Percentiles rank a stretch among this genome's conserved stretches.
phyloP scores from a whole-genome alignment of 495 filamentous ascomycete species.

The Neurospora terricola region DNA sequence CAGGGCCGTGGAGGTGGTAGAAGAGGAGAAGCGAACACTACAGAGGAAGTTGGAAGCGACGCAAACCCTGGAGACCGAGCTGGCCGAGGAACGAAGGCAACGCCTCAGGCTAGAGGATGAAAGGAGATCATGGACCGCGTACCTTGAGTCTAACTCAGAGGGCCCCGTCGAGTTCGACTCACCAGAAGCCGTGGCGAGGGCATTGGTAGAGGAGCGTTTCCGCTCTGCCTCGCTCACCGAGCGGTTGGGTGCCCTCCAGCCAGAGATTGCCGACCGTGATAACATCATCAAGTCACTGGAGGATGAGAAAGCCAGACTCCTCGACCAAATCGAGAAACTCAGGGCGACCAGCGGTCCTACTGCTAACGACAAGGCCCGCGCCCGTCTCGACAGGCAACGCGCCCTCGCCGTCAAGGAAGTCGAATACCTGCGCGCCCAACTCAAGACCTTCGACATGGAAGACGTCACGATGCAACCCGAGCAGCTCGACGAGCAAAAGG shows the following conservation, averaged over 20 bases:
- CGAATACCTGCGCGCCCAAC: conserved; percentile 82
- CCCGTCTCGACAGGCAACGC: conserved; percentile 69
- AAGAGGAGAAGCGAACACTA: conserved; percentile 85
- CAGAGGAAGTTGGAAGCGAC: conserved; percentile 68
- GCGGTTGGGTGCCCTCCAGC: conserved; percentile 63
- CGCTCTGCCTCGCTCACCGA: conserved; percentile 70
- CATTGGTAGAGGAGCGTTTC: conserved; percentile 69
- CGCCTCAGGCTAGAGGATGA: conserved; percentile 86
- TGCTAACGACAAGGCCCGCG: conserved; percentile 50
- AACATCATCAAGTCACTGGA: conserved; percentile 64
- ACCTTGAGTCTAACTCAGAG: conserved; percentile 51
- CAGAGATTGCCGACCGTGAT: conserved; percentile 73
- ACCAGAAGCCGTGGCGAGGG: conserved; percentile 78
- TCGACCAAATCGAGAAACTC: conserved; percentile 60
- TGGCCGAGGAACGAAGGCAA: conserved; percentile 69
- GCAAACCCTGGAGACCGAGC: conserved; percentile 61
- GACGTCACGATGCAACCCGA: conserved; percentile 76
- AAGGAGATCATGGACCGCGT: conserved; percentile 72
- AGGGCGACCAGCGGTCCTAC: conserved; percentile 36
- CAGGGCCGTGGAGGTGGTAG: conserved; percentile 83
- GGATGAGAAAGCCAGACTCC: conserved; percentile 49
- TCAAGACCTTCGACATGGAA: conserved; percentile 85
- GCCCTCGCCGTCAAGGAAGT: conserved; percentile 82
- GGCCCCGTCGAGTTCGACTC: conserved; percentile 66
- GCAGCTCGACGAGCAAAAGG: conserved; percentile 65